Percentiles rank a stretch among this genome's conserved stretches.
Evolutionary conservation across 2,329 filamentous ascomycete genomes (phyloP).

Genomic region (Fonsecaea nubica): DNA sequence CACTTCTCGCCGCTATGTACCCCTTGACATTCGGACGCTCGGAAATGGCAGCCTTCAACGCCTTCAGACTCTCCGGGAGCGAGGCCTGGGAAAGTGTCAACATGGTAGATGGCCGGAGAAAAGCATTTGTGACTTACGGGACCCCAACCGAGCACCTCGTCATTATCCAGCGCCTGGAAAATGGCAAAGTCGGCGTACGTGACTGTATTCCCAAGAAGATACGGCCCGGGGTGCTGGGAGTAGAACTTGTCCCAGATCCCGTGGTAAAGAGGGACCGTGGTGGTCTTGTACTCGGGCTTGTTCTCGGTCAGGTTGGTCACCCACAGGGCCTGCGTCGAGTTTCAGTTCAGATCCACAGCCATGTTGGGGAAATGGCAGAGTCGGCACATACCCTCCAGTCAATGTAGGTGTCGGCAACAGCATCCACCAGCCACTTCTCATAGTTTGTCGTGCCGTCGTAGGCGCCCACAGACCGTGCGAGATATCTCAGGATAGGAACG

Average conservation of each 20-base stretch:
- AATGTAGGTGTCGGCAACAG: conserved; percentile 49
- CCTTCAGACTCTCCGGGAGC: conserved; percentile 9
- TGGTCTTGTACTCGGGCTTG: conserved; percentile 45
- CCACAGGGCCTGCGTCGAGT: conserved; percentile 38
- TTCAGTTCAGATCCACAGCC: background rate
- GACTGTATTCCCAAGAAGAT: conserved; percentile 47
- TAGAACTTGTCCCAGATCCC: conserved; percentile 44
- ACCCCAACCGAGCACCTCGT: conserved; percentile 34
- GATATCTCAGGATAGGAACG: conserved; percentile 47
- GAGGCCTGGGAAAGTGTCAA: background rate
- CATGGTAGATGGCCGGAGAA: background rate
- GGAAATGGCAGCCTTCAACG: conserved; percentile 5
- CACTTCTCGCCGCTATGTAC: conserved; percentile 13
- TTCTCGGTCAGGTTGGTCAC: conserved; percentile 41
- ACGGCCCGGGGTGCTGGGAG: conserved; percentile 44
- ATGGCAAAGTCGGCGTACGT: conserved; percentile 51
- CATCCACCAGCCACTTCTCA: conserved; percentile 50
- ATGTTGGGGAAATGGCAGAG: background rate
- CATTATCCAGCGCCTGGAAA: conserved; percentile 51
- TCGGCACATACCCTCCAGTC: conserved; percentile 49
- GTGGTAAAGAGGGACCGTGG: conserved; percentile 44
- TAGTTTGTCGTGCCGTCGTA: conserved; percentile 49
- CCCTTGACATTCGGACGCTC: conserved; percentile 18
- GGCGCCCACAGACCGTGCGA: conserved; percentile 45
- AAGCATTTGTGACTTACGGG: conserved; percentile 1